These are phyloP conservation scores for Limnanthes douglasii DNA, from an alignment of 345 rosid species.

Conservation along the genomic window DNA sequence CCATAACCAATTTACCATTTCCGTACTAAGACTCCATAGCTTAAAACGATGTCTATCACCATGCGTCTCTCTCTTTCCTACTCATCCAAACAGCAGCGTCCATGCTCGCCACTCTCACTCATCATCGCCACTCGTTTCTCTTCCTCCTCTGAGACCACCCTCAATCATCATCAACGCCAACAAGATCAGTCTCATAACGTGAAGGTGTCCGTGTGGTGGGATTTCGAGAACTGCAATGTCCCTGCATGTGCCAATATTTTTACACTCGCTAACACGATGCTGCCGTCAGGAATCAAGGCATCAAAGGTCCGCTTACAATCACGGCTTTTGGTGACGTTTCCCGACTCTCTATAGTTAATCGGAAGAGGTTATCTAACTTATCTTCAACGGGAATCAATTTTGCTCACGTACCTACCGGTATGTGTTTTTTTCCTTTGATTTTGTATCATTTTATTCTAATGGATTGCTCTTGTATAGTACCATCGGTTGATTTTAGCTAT, in stretches of 20 bases:
- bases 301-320: constrained; percentile 73
- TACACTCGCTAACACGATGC: constrained; percentile 30
- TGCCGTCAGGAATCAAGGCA: constrained; percentile 51
- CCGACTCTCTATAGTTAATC: constrained; percentile 56
- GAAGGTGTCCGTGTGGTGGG: constrained; percentile 88
- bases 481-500: too few relatives aligned
- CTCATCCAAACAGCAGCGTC: too few relatives aligned
- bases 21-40: too few relatives aligned
- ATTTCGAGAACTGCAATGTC: constrained; percentile 71
- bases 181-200: constrained; percentile 38
- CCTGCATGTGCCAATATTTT: constrained; percentile 48
- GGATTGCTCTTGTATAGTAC: neutral
- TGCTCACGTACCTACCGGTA: constrained; percentile 65
- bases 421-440: neutral
- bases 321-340: constrained; percentile 65
- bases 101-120: constrained; percentile 13
- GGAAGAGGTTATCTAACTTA: constrained; percentile 68
- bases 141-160: constrained; percentile 2
- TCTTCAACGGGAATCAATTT: constrained; percentile 56
- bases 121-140: constrained; percentile 25
- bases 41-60: too few relatives aligned
- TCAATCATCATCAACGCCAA: constrained; percentile 10
- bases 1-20: too few relatives aligned
- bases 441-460: neutral
- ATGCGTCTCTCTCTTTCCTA: too few relatives aligned